Conservation (phyloP, 768 basidiomycete genomes). For the Pleurotus platypus region DNA sequence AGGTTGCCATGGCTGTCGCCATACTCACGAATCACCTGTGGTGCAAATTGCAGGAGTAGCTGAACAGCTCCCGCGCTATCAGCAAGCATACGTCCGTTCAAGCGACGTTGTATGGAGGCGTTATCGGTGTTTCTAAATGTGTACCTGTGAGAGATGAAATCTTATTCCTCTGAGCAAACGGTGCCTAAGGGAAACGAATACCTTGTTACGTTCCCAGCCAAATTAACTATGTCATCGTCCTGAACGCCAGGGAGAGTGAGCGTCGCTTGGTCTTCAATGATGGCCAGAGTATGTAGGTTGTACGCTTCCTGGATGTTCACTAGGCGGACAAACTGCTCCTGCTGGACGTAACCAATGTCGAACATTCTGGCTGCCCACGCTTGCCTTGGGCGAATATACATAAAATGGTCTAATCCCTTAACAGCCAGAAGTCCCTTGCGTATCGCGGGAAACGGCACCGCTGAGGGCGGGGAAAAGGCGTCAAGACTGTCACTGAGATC, state of each 20-base stretch:
- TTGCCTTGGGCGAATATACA: not conserved
- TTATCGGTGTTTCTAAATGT: not conserved
- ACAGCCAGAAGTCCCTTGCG: not conserved
- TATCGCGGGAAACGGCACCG: not conserved
- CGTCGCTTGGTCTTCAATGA: not conserved
- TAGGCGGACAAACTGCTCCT: not conserved
- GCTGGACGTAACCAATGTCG: not conserved
- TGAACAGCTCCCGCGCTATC: not conserved
- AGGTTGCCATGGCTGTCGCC: not conserved
- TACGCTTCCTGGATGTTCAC: not conserved
- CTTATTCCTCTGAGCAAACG: no score
- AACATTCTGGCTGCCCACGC: not conserved
- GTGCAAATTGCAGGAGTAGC: not conserved
- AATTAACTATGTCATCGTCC: not conserved
- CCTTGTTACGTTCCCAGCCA: not conserved
- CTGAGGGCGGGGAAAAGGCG: not conserved
- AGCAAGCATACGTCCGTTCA: not conserved
- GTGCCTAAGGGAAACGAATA: not conserved
- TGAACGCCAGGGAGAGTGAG: not conserved
- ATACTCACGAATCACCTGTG: not conserved
- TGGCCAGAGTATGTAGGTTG: not conserved
- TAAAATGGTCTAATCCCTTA: not conserved
- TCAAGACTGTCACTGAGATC: not conserved
- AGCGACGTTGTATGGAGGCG: not conserved
- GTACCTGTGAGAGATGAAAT: not conserved